Base-by-base conservation (phyloP, 2,329 filamentous ascomycete genomes). In the Neofusicoccum umdonicola region DNA sequence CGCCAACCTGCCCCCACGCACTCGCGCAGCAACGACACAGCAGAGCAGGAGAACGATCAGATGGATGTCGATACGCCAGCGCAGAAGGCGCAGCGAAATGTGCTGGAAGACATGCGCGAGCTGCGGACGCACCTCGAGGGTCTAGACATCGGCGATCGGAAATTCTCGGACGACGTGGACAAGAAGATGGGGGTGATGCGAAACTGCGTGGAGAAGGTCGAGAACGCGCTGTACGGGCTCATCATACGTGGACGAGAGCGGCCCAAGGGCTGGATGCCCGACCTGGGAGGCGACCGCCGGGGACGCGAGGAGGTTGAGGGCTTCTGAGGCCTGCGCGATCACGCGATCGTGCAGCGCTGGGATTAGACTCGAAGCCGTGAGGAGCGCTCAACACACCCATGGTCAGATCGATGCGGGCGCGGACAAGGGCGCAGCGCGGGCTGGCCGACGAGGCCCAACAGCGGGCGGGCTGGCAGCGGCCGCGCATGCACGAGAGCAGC, bases 201-300 rank as follows among this genome's bases (percentile, higher is more conserved):
- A 71, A 86, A 87, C 73, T 96, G 92, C 76, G 93, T 99, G 31
- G 88, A 90, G 73, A 99, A 99, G 83, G 95, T 99, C 11, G 95
- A 99, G 83, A 88, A 87, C 69, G 86, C 94, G 27, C 88, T 93
- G 35, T 99, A 98, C 77, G 92, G 93, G 3, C 86, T 97, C 69
- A 87, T 90, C 35, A 91, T 99, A 22, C 84, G 95, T 61, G 94
- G 94, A 0, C 91, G 89, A 61, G 95, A 99, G 81, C 82, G 93
- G 67, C 94, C 94, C 0, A 91, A 90, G 73, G 94, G 94, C 0
- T 98, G 94, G 94, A 85, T 95, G 73, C 94, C 93, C 3, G 93
- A 97, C 73, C 77, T 91, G 73, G 79, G 80, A 27, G 79, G 72
- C 22, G 77, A 77, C 19, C 74, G 74, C 60, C 75, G 76, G 64